Conservation (phyloP, 208 protist species). For the Trypanosoma scelopori region DNA sequence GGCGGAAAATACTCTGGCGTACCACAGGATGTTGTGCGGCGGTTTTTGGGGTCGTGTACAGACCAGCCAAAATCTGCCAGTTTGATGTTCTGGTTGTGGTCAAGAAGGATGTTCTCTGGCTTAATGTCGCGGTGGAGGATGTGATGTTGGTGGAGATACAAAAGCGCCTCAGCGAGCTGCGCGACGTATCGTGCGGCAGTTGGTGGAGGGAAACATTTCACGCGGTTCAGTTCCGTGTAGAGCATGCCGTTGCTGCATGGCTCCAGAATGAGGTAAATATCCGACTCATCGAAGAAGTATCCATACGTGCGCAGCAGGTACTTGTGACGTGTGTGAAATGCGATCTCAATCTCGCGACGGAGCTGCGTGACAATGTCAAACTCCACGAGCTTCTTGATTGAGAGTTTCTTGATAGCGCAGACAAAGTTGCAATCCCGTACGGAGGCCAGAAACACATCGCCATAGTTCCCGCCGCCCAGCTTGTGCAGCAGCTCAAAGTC, state of each 20-base stretch:
- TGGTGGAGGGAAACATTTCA: constrained; percentile 82
- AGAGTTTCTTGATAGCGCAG: constrained; percentile 97
- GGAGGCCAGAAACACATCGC: constrained; percentile 97
- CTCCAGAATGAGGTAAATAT: constrained; percentile 99
- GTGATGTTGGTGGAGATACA: constrained; percentile 96
- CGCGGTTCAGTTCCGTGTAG: constrained; percentile 96
- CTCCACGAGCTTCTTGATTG: constrained; percentile 94
- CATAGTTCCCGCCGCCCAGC: constrained; percentile 97
- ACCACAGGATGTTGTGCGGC: constrained; percentile 95
- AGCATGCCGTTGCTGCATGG: constrained; percentile 98
- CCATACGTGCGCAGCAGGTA: constrained; percentile 98
- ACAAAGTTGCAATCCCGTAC: constrained; percentile 97
- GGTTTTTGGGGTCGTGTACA: constrained; percentile 94
- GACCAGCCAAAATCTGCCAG: constrained; percentile 99
- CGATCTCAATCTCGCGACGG: constrained; percentile 98
- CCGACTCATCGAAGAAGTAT: constrained; percentile 98
- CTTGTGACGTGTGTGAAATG: constrained; percentile 97
- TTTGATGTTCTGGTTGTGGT: constrained; percentile 96
- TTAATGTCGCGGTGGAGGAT: constrained; percentile 98
- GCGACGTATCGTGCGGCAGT: constrained; percentile 91
- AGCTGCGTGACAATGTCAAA: constrained; percentile 97
- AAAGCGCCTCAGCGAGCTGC: constrained; percentile 93
- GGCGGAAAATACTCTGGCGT: constrained; percentile 99
- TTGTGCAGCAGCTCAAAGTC: constrained; percentile 96
- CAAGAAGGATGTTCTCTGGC: constrained; percentile 92